Percentiles rank a stretch among this genome's conserved stretches.
Evolutionary conservation across 2,329 filamentous ascomycete species (phyloP).

Genomic region (Aspergillus fructus): DNA sequence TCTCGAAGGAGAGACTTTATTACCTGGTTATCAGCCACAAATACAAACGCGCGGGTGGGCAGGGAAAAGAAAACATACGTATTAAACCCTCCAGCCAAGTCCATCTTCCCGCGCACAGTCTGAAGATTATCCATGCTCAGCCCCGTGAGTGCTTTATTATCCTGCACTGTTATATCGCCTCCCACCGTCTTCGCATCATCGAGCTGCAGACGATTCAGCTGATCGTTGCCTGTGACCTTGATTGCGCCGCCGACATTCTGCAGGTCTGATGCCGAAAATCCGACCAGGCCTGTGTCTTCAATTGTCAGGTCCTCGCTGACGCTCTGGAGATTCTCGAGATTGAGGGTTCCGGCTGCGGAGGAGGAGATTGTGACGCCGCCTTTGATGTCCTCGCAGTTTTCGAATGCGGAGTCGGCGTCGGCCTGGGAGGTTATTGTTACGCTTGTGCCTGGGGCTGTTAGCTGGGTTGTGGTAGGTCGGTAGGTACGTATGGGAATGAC

Average conservation of each 20-base stretch:
- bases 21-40: background rate
- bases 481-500: background rate
- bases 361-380: slow-evolving; percentile 42
- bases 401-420: slow-evolving; percentile 31
- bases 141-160: slow-evolving; percentile 22
- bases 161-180: slow-evolving; percentile 20
- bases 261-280: slow-evolving; percentile 21
- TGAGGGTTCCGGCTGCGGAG: slow-evolving; percentile 37
- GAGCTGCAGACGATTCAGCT: slow-evolving; percentile 21
- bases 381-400: slow-evolving; percentile 40
- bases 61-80: slow-evolving; percentile 14
- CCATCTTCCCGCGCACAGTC: slow-evolving; percentile 23
- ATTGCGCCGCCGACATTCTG: slow-evolving; percentile 21
- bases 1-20: slow-evolving; percentile 24
- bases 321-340: slow-evolving; percentile 39
- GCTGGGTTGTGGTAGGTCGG: background rate
- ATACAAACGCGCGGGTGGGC: background rate
- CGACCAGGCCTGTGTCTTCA: slow-evolving; percentile 17
- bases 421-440: slow-evolving; percentile 42
- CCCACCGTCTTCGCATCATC: slow-evolving; percentile 16
- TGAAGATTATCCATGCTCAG: slow-evolving; percentile 24
- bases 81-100: slow-evolving; percentile 24
- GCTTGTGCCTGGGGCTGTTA: slow-evolving; percentile 34
- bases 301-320: slow-evolving; percentile 25
- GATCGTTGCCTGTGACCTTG: slow-evolving; percentile 19